A percentile compares a stretch with the other conserved stretches of the same genome.
Conservation (phyloP, 176 grass and related monocot species). For the Avena insularis region DNA sequence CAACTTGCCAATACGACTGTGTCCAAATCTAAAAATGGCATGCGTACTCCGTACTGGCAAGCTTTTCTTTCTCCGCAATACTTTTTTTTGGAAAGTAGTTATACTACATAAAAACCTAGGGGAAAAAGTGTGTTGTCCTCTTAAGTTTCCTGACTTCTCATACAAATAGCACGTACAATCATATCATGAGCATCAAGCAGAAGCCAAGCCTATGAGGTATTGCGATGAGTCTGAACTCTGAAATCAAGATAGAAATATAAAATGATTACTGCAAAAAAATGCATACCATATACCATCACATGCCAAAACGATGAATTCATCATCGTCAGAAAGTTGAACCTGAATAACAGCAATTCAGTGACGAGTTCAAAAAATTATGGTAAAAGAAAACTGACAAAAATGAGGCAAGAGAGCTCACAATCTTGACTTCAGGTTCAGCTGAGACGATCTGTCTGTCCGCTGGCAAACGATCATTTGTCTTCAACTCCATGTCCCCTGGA, state of each 20-base stretch:
- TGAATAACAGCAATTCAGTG: slow-evolving; percentile 45
- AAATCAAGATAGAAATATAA: neutral
- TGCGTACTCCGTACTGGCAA: neutral
- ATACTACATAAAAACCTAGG: slow-evolving; percentile 12
- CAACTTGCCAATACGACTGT: slow-evolving; percentile 18
- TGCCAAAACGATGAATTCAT: slow-evolving; percentile 92
- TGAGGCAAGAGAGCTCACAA: slow-evolving; percentile 51
- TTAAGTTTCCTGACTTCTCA: neutral
- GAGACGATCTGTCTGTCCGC: slow-evolving; percentile 87
- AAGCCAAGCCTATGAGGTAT: neutral
- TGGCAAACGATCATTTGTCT: slow-evolving; percentile 78
- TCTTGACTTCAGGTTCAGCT: slow-evolving; percentile 86
- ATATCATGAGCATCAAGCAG: slow-evolving; percentile 10
- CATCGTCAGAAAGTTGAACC: slow-evolving; percentile 87
- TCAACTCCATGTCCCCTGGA: slow-evolving; percentile 92
- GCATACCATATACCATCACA: slow-evolving; percentile 95
- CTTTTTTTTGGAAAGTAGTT: neutral
- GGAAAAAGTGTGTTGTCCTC: neutral
- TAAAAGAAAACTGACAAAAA: slow-evolving; percentile 24
- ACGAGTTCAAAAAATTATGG: slow-evolving; percentile 29
- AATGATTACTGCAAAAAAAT: neutral
- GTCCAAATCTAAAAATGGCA: slow-evolving; percentile 31
- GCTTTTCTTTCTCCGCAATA: neutral
- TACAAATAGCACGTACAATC: neutral
- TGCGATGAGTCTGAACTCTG: neutral